Evolutionary conservation across 176 grass and related monocot genomes (phyloP), one percentile per base, ranked within the genome.

Genomic region (Sorghum bicolor): DNA sequence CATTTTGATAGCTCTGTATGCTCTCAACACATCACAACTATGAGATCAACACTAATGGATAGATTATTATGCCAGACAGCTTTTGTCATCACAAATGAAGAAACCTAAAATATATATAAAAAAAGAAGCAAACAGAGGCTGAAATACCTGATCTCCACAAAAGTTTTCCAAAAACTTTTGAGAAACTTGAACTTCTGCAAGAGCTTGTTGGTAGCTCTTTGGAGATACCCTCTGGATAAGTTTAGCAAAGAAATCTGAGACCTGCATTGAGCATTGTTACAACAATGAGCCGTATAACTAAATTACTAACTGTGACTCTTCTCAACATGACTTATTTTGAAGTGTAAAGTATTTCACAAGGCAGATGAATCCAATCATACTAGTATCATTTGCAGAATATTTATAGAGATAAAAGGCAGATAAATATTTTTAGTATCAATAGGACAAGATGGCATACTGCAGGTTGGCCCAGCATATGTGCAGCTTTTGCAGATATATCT

Each of bases 121-220:
- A 28, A 17, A 70, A 2, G 5, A 26, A 78, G 44, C 10, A 53
- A 74, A 82, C 6, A 32, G 40, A 69, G 25, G 66, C 29, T 84
- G 20, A 30, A n/a, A 64, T 79, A 98, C 96, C 91, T 95, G 96
- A 80, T 98, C 96, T 77, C 93, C 96, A 86, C 89, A 94, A 72
- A 95, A 98, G 80, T 98, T 98, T 63, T 98, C 96, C 67, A 98
- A 86, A 80, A 98, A 98, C 45, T 98, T 98, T 78, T 95, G 93
- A 34, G 96, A 74, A 77, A 98, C 91, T 87, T 76, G 87, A 81
- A 98, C 96, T 95, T 98, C 96, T 47, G 68, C 87, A 66, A 98
- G 91, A 84, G 96, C 96, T 92, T 98, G 96, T 53, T 85, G 85
- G 88, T 93, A 98, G 77, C 96, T 98, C 91, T 98, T 98, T 40